Base-by-base conservation (phyloP, 306 rosid genomes). In the Vigna reflexopilosa region DNA sequence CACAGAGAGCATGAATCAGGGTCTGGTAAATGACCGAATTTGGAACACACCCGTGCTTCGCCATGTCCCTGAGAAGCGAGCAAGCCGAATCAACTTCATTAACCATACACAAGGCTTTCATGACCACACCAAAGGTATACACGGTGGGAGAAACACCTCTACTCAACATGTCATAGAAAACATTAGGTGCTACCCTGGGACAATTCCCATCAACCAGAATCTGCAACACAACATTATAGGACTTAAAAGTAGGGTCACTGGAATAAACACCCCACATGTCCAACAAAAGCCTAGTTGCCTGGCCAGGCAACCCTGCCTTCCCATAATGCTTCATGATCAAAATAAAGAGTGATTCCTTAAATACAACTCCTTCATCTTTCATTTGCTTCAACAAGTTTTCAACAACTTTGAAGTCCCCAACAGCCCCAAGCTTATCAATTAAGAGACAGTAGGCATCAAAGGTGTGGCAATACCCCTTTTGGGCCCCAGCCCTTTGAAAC, bases 51-150 rank as follows among this genome's bases (percentile, higher is more conserved):
- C 98, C 96, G 47, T 95, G 93, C 81, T 89, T 95, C 3, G 91
- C 88, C 97, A 92, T 91, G 81, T 95, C 98, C 72, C 89, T 86
- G 4, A 95, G 89, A 72, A 90, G 98, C 4, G 86, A 86, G 85
- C 95, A 87, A 2, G 98, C 98, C 13, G 97, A 87, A 77, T 92
- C 97, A 52, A 95, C 93, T 84, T 95, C n/a, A n/a, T n/a, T n/a
- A n/a, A n/a, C n/a, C n/a, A n/a, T n/a, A n/a, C n/a, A n/a, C n/a
- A n/a, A n/a, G n/a, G n/a, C n/a, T n/a, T n/a, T n/a, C n/a, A n/a
- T n/a, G n/a, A n/a, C n/a, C n/a, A n/a, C n/a, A n/a, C n/a, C n/a
- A n/a, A n/a, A n/a, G n/a, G n/a, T n/a, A n/a, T n/a, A n/a, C n/a
- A n/a, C n/a, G n/a, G n/a, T n/a, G n/a, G n/a, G n/a, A n/a, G n/a